phyloP scores from a whole-genome alignment of 2,329 filamentous ascomycete genomes.

The Cadophora malorum region DNA sequence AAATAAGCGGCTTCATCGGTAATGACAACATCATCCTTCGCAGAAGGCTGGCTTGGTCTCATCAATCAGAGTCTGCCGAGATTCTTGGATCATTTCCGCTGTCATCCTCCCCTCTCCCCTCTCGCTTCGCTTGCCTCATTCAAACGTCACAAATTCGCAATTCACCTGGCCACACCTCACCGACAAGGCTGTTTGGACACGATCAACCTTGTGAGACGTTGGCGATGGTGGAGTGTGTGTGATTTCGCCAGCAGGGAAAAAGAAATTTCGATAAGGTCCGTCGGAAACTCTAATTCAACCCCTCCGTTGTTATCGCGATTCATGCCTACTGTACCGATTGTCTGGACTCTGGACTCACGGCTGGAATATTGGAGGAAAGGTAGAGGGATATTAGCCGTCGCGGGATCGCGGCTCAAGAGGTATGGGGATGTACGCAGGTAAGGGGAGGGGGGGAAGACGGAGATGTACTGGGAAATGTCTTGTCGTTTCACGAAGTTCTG shows the following conservation, averaged over 20 bases:
- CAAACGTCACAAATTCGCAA: background rate
- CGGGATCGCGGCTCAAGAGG: constrained; percentile 9
- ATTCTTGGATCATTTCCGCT: background rate
- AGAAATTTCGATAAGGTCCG: background rate
- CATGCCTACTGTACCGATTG: background rate
- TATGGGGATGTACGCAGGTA: background rate
- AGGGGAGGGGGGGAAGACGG: no score
- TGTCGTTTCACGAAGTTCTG: constrained; percentile 6
- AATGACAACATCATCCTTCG: background rate
- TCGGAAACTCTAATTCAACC: background rate
- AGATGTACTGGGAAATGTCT: background rate
- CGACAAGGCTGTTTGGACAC: background rate
- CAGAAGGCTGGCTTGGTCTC: background rate
- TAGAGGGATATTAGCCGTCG: background rate
- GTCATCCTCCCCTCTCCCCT: background rate
- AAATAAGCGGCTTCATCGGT: background rate
- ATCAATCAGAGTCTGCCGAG: constrained; percentile 2
- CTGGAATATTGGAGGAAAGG: background rate
- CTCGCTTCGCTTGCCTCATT: background rate
- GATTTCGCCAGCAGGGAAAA: background rate
- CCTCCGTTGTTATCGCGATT: constrained; percentile 6
- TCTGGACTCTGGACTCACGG: background rate
- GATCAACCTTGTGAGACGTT: constrained; percentile 7
- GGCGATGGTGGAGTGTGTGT: background rate
- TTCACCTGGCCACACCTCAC: background rate